phyloP scores from a whole-genome alignment of 2,329 filamentous ascomycete species.

The Fusarium metavorans region DNA sequence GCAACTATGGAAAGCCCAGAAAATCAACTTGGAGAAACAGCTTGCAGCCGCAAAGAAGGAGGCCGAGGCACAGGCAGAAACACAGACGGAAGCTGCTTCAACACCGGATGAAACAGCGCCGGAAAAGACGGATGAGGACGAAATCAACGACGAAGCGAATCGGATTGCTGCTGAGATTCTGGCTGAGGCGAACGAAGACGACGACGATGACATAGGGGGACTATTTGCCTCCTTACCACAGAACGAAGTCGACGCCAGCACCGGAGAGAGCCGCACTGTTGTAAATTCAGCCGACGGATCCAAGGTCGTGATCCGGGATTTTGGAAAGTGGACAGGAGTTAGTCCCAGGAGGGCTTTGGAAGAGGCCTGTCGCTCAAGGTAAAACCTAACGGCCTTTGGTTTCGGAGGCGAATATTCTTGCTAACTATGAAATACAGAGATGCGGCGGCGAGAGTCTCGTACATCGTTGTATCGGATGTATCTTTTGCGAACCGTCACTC shows the following conservation, averaged over 20 bases:
- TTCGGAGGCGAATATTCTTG: neutral
- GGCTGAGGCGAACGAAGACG: conserved; percentile 59
- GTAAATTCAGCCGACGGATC: conserved; percentile 64
- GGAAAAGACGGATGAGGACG: conserved; percentile 53
- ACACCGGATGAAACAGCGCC: conserved; percentile 31
- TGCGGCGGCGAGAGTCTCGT: conserved; percentile 73
- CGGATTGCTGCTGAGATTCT: conserved; percentile 70
- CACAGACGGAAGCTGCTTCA: conserved; percentile 35
- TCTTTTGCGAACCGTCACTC: conserved; percentile 82
- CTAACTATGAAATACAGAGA: conserved; percentile 66
- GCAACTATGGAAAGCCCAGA: conserved; percentile 71
- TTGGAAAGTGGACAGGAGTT: conserved; percentile 84
- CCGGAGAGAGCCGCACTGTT: conserved; percentile 69
- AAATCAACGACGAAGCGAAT: conserved; percentile 68
- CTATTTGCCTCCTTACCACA: conserved; percentile 72
- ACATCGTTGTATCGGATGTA: conserved; percentile 77
- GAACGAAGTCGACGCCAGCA: conserved; percentile 68
- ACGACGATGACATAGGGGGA: conserved; percentile 62
- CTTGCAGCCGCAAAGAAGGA: conserved; percentile 63
- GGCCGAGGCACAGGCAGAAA: conserved; percentile 31
- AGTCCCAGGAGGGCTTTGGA: conserved; percentile 82
- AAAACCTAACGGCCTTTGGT: conserved; percentile 24
- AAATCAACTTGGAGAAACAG: conserved; percentile 71
- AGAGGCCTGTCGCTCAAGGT: conserved; percentile 88
- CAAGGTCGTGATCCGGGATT: conserved; percentile 78